Evolutionary conservation across 1,284 basidiomycete species (phyloP), one percentile per base, ranked within the genome.

Genomic region (Porodaedalea pini): DNA sequence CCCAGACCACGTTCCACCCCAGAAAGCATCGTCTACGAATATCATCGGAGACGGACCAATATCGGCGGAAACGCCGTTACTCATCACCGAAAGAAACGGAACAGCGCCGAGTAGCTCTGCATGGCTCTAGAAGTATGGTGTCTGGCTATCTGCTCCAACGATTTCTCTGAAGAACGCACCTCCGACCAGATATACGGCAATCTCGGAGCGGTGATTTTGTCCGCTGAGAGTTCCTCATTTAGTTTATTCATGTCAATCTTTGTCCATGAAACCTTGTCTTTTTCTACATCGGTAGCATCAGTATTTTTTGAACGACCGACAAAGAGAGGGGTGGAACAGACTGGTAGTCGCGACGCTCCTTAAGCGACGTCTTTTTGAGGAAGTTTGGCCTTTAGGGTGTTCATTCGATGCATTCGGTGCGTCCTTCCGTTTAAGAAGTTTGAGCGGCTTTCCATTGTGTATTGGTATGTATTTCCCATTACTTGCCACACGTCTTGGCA

Each of bases 31-130:
- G 27, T 21, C 19, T 2, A 55, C 6, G 19, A 48, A 36, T 15
- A 55, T 48, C 29, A 45, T 39, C 21, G 54, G 54, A 10, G 54
- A 47, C 8, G 19, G 17, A 3, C 34, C 25, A 27, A 4, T 11
- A 27, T 55, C 54, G 25, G 15, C 54, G 23, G 44, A 55, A 36
- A 47, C 21, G n/a, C 54, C 54, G 10, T 55, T 48, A 19, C 25
- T 36, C 19, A 48, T 37, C 4, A 11, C 15, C 21, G 31, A 19
- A n/a, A 55, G 44, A 15, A 36, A 27, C 11, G 54, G 54, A 25
- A 55, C 44, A 4, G 54, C 54, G 4, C 44, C 45, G 17, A 55
- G 54, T 11, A 55, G 11, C 15, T 55, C 44, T 19, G 48, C 54
- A 21, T 55, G 48, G 15, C 15, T 48, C 54, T 55, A 29, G 21